These are phyloP conservation scores for Hypoxylon sp. DNA, from an alignment of 2,329 filamentous ascomycete genomes.

Conservation along the genomic window DNA sequence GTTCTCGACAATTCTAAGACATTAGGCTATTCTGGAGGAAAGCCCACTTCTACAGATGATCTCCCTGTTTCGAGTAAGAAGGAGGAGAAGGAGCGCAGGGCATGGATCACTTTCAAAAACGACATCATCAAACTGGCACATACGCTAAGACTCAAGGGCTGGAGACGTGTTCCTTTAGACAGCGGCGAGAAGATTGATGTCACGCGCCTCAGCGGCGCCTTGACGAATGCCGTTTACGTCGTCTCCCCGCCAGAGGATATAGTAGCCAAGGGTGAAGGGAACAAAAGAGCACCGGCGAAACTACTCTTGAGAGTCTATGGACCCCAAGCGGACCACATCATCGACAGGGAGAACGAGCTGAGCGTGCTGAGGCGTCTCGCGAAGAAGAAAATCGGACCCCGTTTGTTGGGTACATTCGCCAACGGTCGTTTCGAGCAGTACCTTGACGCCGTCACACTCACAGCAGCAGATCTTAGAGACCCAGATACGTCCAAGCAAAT, in stretches of 20 bases:
- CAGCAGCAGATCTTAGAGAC: conserved; percentile 80
- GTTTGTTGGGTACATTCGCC: conserved; percentile 89
- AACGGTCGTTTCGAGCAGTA: conserved; percentile 98
- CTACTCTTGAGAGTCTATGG: conserved; percentile 93
- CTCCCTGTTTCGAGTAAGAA: conserved; percentile 60
- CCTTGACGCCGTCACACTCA: conserved; percentile 87
- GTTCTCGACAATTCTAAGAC: conserved; percentile 92
- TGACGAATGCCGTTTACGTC: conserved; percentile 97
- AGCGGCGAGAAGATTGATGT: conserved; percentile 77
- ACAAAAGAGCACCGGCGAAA: conserved; percentile 71
- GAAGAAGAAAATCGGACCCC: conserved; percentile 92
- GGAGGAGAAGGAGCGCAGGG: conserved; percentile 77
- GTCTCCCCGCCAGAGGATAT: conserved; percentile 83
- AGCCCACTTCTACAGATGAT: conserved; percentile 59
- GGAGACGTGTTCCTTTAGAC: conserved; percentile 85
- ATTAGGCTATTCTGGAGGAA: conserved; percentile 78
- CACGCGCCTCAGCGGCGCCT: conserved; percentile 85
- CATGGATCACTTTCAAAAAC: conserved; percentile 89
- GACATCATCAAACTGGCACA: conserved; percentile 92
- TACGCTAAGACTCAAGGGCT: conserved; percentile 90
- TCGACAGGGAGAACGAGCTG: conserved; percentile 92
- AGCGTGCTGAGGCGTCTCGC: conserved; percentile 87
- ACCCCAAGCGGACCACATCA: conserved; percentile 93
- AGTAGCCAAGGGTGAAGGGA: conserved; percentile 53
- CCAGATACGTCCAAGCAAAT: conserved; percentile 91